Conservation (phyloP, 768 basidiomycete species). For the Gymnopilus dilepis region DNA sequence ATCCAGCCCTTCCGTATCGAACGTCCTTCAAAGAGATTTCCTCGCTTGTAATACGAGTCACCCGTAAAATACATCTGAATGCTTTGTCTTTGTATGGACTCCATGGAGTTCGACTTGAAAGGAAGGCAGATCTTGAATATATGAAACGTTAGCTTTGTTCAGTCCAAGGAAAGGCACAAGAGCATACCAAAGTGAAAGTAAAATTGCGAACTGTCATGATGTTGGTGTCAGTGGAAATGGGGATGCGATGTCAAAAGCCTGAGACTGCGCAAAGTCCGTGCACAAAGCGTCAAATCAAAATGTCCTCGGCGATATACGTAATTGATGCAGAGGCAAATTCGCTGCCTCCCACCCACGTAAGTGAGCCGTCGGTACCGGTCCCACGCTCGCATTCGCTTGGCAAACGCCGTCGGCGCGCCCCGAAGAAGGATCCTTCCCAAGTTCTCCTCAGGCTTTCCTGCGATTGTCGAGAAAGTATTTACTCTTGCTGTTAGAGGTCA, state of each 20-base stretch:
- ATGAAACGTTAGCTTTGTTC: background rate
- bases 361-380: background rate
- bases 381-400: background rate
- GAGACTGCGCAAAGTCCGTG: background rate
- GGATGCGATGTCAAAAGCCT: background rate
- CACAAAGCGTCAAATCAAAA: background rate
- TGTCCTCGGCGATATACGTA: conserved; percentile 2
- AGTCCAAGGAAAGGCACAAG: background rate
- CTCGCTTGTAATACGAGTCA: background rate
- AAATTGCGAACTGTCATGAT: background rate
- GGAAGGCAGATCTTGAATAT: background rate
- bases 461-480: too few relatives aligned
- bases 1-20: background rate
- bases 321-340: conserved; percentile 5
- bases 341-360: background rate
- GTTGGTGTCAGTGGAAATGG: background rate
- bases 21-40: background rate
- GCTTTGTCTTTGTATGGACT: background rate
- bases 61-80: background rate
- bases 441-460: too few relatives aligned
- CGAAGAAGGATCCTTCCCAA: too few relatives aligned
- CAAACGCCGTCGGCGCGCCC: background rate
- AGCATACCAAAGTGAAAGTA: background rate
- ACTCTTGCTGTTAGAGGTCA: too few relatives aligned
- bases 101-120: background rate